Evolutionary conservation across 2,329 filamentous ascomycete species (phyloP), one percentile per base, ranked within the genome.

Genomic region (Teratosphaeria destructans): DNA sequence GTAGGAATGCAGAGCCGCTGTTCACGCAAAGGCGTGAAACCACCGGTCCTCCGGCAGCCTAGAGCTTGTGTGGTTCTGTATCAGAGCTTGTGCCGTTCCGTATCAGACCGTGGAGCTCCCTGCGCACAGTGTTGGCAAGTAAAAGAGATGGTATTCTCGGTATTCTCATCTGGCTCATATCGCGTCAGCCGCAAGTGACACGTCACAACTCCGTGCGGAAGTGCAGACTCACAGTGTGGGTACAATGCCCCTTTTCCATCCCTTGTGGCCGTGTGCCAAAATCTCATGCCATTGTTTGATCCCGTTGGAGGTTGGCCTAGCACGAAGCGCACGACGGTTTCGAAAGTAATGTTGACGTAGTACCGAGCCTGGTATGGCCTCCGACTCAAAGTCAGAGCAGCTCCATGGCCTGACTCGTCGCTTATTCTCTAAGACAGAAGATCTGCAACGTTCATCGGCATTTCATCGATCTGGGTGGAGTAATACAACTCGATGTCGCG

Each of bases 401-500:
- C 39, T 23, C 53, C 19, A n/a, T 19, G 7, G 14, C 23, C 23
- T 29, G 14, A 16, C 23, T 11, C 16, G 10, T 57, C 19, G 19
- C 37, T 14, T 16, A 26, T 26, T 6, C 4, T 53, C 8, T 63
- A 74, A 37, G 71, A 68, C n/a, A 74, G 67, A 55, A 74, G 61
- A 64, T 74, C 73, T 23, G 73, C 72, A 27, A 74, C 72, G 72
- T 96, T 96, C 92, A 96, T 96, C 19, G 92, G 92, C 92, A 96
- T 96, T 80, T 96, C 92, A 69, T 96, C 92, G 67, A 96, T 96
- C 78, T 96, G 92, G 54, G 92, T 96, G 16, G 90, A 95, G 77
- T 95, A 95, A 78, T 95, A 95, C 71, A 95, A 79, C 79, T 99
- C 94, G 70, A 99, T 99, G 74, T 99, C 94, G 67, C 94, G 86